phyloP scores from a whole-genome alignment of 371 early-diverging fungal genomes.

The Synchytrium microbalum region DNA sequence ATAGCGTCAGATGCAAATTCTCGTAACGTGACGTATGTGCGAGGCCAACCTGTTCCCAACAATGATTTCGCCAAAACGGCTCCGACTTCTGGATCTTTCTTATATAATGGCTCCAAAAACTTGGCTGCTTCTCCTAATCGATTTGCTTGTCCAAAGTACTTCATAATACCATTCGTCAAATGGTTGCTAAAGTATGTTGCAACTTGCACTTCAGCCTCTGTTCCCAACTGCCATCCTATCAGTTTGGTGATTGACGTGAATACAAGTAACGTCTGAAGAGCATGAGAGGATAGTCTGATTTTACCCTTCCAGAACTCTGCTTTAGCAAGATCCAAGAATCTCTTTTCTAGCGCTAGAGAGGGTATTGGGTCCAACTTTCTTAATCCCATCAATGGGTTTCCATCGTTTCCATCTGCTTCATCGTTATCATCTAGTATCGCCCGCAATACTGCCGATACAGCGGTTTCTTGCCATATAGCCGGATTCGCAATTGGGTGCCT shows the following conservation, averaged over 20 bases:
- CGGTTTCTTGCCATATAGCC: slow-evolving; percentile 85
- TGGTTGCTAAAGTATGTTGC: slow-evolving; percentile 82
- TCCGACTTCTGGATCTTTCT: slow-evolving; percentile 81
- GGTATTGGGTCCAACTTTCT: slow-evolving; percentile 80
- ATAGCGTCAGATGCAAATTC: background rate
- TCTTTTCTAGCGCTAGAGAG: slow-evolving; percentile 56
- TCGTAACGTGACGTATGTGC: background rate
- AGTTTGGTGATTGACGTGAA: background rate
- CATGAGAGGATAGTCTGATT: too few relatives aligned
- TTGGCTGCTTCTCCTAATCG: slow-evolving; percentile 70
- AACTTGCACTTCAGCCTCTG: slow-evolving; percentile 82
- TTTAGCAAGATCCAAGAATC: slow-evolving; percentile 76
- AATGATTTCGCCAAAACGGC: slow-evolving; percentile 72
- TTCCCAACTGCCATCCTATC: slow-evolving; percentile 88
- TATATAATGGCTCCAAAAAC: slow-evolving; percentile 66
- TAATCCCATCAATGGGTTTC: slow-evolving; percentile 65
- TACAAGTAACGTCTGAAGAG: too few relatives aligned
- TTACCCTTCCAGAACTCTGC: slow-evolving; percentile 74
- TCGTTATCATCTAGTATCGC: slow-evolving; percentile 79
- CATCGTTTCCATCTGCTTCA: slow-evolving; percentile 63
- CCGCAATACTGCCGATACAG: slow-evolving; percentile 77
- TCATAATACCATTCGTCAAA: slow-evolving; percentile 66
- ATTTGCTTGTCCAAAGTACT: slow-evolving; percentile 77
- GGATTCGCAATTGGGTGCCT: slow-evolving; percentile 54
- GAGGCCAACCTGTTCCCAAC: slow-evolving; percentile 51